Evolutionary conservation across 2,329 filamentous ascomycete species (phyloP).

Genomic region (Colletotrichum sojae): DNA sequence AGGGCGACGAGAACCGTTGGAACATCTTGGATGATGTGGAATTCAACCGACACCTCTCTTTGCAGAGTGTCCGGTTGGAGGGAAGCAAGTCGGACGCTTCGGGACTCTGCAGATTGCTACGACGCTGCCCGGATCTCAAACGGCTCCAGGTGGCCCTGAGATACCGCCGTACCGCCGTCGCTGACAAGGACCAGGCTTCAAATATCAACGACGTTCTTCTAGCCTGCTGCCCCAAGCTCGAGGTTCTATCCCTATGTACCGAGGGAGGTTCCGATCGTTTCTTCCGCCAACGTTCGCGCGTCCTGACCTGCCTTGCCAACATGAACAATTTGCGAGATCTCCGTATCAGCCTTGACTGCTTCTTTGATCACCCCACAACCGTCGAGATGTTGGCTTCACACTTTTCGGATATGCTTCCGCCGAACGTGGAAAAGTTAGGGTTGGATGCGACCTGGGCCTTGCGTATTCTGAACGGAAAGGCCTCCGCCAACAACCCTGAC

Average conservation of each 20-base stretch:
- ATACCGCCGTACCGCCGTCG: not conserved
- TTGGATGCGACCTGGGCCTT: constrained; percentile 18
- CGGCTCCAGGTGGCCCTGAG: not conserved
- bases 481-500: constrained; percentile 5
- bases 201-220: constrained; percentile 26
- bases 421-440: constrained; percentile 18
- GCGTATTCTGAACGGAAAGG: not conserved
- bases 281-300: not conserved
- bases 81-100: not conserved
- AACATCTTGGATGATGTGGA: not conserved
- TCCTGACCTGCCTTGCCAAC: constrained; percentile 24
- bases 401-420: constrained; percentile 5
- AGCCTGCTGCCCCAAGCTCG: constrained; percentile 13
- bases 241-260: constrained; percentile 5
- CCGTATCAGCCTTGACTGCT: constrained; percentile 20
- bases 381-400: not conserved
- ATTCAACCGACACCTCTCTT: not conserved
- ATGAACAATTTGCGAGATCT: constrained; percentile 24
- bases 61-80: constrained; percentile 3
- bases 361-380: not conserved
- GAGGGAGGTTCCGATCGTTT: constrained; percentile 6
- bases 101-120: constrained; percentile 21
- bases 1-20: constrained; percentile 6
- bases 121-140: constrained; percentile 19
- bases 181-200: not conserved